A percentile compares a stretch with the other conserved stretches of the same genome.
These are phyloP conservation scores for Cyanodermella asteris DNA, from an alignment of 2,329 filamentous ascomycete species.

Conservation along the genomic window DNA sequence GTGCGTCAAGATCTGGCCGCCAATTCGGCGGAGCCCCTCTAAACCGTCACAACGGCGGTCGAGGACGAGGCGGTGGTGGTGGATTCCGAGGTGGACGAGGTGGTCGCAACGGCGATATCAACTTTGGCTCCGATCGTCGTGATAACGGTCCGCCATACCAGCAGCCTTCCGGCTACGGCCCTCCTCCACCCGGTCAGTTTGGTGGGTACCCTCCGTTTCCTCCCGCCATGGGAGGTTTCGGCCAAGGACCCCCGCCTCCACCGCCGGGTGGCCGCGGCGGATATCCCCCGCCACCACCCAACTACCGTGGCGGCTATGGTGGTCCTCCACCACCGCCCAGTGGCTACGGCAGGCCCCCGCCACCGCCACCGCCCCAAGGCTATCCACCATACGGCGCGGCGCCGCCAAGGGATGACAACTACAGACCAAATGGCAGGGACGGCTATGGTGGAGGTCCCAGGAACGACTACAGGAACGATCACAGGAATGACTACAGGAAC, in stretches of 20 bases:
- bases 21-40: conserved; percentile 48
- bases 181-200: conserved; percentile 19
- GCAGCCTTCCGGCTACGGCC: conserved; percentile 17
- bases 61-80: conserved; percentile 13
- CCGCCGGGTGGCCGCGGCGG: neutral
- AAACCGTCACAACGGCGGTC: conserved; percentile 7
- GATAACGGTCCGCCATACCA: conserved; percentile 8
- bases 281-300: too few relatives aligned
- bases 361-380: conserved; percentile 1
- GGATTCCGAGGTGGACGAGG: conserved; percentile 25
- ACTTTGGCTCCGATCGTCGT: conserved; percentile 10
- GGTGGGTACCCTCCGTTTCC: conserved; percentile 11
- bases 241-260: conserved; percentile 4
- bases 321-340: conserved; percentile 1
- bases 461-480: too few relatives aligned
- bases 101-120: conserved; percentile 30
- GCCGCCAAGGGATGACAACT: conserved; percentile 3
- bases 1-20: conserved; percentile 43
- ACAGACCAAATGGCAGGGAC: conserved; percentile 1
- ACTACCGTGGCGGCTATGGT: conserved; percentile 2
- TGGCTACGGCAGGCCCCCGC: too few relatives aligned
- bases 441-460: conserved; percentile 2
- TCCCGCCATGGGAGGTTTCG: conserved; percentile 4
- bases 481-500: too few relatives aligned
- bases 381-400: conserved; percentile 2